phyloP scores from a whole-genome alignment of 306 rosid genomes.

The Mucuna pruriens region DNA sequence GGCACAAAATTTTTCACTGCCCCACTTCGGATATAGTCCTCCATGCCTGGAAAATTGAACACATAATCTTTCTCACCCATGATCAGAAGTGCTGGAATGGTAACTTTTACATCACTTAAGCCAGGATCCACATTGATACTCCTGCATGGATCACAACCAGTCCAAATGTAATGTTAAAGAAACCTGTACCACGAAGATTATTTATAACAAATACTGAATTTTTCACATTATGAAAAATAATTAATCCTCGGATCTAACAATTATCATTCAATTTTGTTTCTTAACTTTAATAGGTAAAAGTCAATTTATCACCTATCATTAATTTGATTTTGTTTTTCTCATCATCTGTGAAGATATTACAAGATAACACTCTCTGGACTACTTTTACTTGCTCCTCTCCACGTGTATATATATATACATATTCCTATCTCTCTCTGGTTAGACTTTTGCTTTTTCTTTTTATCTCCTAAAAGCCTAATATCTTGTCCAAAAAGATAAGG shows the following conservation, averaged over 20 bases:
- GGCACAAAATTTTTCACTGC: slow-evolving; percentile 56
- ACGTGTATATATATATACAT: too few species aligned
- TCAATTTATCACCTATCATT: too few species aligned
- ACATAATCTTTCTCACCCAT: slow-evolving; percentile 62
- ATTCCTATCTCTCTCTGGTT: too few species aligned
- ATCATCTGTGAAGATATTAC: too few species aligned
- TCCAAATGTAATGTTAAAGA: background rate
- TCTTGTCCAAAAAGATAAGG: too few species aligned
- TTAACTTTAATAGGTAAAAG: background rate
- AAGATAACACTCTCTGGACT: too few species aligned
- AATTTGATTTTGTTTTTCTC: too few species aligned
- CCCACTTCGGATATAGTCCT: slow-evolving; percentile 57
- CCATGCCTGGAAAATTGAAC: slow-evolving; percentile 55
- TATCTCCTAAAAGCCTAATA: too few species aligned
- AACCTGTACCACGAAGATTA: background rate
- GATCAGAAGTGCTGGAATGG: slow-evolving; percentile 43
- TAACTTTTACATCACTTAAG: slow-evolving; percentile 48
- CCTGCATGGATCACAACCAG: slow-evolving; percentile 31
- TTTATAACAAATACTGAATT: background rate
- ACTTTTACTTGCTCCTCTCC: too few species aligned
- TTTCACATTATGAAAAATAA: background rate
- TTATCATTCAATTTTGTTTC: background rate
- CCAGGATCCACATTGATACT: slow-evolving; percentile 42
- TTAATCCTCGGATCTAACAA: background rate
- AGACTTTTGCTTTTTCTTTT: too few species aligned